Base-by-base conservation (phyloP, 1,139 yeast genomes). In the Magnusiomyces suaveolens region DNA sequence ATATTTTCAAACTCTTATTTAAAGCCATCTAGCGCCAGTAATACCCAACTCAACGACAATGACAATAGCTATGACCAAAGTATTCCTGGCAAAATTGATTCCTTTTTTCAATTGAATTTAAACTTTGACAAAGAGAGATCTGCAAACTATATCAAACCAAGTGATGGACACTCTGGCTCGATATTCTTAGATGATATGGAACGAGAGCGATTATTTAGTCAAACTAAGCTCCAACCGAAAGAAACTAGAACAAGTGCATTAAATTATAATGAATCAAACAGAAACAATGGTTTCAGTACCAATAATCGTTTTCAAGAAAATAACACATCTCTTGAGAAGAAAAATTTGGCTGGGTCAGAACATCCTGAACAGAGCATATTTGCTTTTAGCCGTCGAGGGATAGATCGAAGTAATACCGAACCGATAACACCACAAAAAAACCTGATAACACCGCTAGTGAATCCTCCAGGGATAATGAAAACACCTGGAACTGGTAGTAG, bases 391-490 rank as follows among this genome's bases (percentile, higher is more conserved):
- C 41, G 3, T 36, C 18, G 18, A 36, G 10, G 4, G 16, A 16
- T 16, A 36, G 18, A 6, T 10, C 10, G 4, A 36, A 3, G 4
- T 36, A 16, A 36, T n/a, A 14, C 16, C 18, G 16, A 18, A 3
- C 41, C 41, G 4, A 36, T 3, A 36, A 36, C 41, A 18, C 41
- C 41, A 16, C 41, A 14, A n/a, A 10, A 16, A n/a, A 36, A 36
- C n/a, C n/a, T 36, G 41, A 16, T 3, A 8, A n/a, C 3, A 16
- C 4, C 16, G 41, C 18, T 36, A 4, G 16, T 10, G 8, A 36
- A 36, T n/a, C 41, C 41, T n/a, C 41, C 41, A 12, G 51, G 44
- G 2, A 48, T 48, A 2, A 36, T 36, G 44, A 48, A 48, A 36
- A 36, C 51, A 4, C 51, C 51, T 6, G 33, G 44, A 2, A 48